Evolutionary conservation across 192 early-diverging fungal genomes (phyloP).

Genomic region (Blastocladiella britannica): DNA sequence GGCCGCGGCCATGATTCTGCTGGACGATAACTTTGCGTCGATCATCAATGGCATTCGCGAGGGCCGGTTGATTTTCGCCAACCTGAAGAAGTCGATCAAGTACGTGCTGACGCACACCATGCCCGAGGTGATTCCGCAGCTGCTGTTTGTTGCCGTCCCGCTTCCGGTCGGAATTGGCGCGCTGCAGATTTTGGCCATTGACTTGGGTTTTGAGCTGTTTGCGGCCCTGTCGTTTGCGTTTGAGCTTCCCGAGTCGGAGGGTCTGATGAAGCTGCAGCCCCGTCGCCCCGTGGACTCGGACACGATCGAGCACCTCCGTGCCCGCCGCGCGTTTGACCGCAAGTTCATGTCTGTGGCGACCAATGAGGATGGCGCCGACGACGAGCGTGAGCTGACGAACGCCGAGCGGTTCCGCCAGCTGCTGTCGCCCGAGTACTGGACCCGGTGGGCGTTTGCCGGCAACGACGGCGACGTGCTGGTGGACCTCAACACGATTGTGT

Average conservation of each 20-base stretch:
- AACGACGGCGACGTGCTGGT: conserved; percentile 72
- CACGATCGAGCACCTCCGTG: conserved; percentile 49
- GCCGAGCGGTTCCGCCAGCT: conserved; percentile 8
- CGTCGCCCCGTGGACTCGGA: conserved; percentile 67
- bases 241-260: conserved; percentile 62
- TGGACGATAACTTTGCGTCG: conserved; percentile 97
- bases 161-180: conserved; percentile 59
- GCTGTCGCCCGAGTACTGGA: conserved; percentile 27
- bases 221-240: conserved; percentile 73
- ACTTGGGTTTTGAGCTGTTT: conserved; percentile 86
- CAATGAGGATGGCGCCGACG: conserved; percentile 17
- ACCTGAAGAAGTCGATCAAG: conserved; percentile 84
- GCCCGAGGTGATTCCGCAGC: conserved; percentile 68
- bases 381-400: conserved; percentile 13
- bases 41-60: conserved; percentile 82
- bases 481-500: conserved; percentile 55
- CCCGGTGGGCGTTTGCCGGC: conserved; percentile 32
- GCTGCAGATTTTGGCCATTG: conserved; percentile 73
- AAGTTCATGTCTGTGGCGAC: neutral
- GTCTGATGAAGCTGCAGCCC: conserved; percentile 75
- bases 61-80: conserved; percentile 84
- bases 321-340: conserved; percentile 22
- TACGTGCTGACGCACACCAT: conserved; percentile 83
- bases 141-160: conserved; percentile 69
- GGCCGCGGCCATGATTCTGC: conserved; percentile 86